phyloP scores from a whole-genome alignment of 1,284 basidiomycete species.

The Schizophyllum amplum region DNA sequence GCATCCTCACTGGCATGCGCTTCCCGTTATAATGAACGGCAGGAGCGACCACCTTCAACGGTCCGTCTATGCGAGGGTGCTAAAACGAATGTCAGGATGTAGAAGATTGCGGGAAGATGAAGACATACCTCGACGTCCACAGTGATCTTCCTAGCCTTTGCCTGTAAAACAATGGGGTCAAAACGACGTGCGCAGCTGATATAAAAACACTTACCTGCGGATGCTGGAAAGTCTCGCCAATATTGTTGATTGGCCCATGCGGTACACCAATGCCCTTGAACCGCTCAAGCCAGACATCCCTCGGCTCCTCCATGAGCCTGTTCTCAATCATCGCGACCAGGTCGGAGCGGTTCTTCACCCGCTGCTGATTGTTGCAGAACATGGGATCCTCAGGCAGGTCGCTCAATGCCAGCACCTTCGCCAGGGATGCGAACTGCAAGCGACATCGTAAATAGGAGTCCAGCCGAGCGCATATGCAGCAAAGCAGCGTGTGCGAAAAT shows the following conservation, averaged over 20 bases:
- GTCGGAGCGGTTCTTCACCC: conserved; percentile 71
- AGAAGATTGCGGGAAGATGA: conserved; percentile 3
- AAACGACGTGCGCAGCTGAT: background rate
- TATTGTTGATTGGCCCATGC: conserved; percentile 90
- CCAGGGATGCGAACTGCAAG: conserved; percentile 60
- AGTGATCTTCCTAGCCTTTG: conserved; percentile 34
- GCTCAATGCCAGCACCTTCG: conserved; percentile 51
- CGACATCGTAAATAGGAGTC: background rate
- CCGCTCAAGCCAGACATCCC: conserved; percentile 66
- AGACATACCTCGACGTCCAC: conserved; percentile 37
- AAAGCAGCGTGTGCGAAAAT: background rate
- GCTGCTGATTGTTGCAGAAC: conserved; percentile 66
- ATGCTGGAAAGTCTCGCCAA: conserved; percentile 85
- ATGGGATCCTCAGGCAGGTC: conserved; percentile 49
- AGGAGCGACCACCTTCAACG: conserved; percentile 80
- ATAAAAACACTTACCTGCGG: conserved; percentile 58
- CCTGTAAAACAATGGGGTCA: conserved; percentile 20
- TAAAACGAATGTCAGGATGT: conserved; percentile 19
- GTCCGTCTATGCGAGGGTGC: conserved; percentile 69
- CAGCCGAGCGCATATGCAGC: too few relatives aligned
- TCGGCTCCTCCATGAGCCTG: conserved; percentile 46
- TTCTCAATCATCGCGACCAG: conserved; percentile 70
- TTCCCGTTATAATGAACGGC: conserved; percentile 84
- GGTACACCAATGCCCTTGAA: conserved; percentile 78
- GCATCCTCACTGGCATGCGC: conserved; percentile 64